Base-by-base conservation (phyloP, 1,284 basidiomycete species). In the Naganishia albida region DNA sequence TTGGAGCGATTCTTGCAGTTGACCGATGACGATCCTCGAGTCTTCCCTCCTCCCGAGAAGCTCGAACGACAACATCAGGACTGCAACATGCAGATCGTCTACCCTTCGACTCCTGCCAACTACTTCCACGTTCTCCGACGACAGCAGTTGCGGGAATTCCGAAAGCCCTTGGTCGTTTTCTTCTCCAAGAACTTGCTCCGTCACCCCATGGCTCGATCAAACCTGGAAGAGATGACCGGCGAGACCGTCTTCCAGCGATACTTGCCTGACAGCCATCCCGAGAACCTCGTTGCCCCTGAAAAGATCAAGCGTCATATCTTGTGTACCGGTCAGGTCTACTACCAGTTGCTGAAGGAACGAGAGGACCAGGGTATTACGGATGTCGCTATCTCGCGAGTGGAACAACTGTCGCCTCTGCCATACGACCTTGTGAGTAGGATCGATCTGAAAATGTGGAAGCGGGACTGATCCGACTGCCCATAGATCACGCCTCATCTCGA, bases 61-160 rank as follows among this genome's bases (percentile, higher is more conserved):
- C 82, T 94, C 70, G 91, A 94, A 77, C 84, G 96, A 64, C 93
- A 96, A 77, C 93, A 97, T 77, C 96, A 99, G 82, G 96, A 99
- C 79, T 95, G 93, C 80, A 99, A 99, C 80, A 94, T 99, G 93
- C 95, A 98, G 81, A 88, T 98, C 70, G 91, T 96, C 44, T 98
- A 98, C 82, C 89, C 91, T 20, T 94, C 94, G 85, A 94, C 91
- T 0, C 91, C 91, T 12, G 89, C 92, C 56, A 95, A 93, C 83
- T 93, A 93, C 78, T 94, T 91, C 90, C 93, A 96, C 78, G 91
- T 94, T 68, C 87, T 96, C 57, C 89, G 93, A 78, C 87, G 93
- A 70, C 93, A 97, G 81, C 91, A 92, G 75, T 89, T 92, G 80
- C 90, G 93, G 71, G 93, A 95, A 78, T 96, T 93, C 89, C 87